Evolutionary conservation across 2,329 filamentous ascomycete species (phyloP).

Genomic region (Proliferodiscus dingleyae): DNA sequence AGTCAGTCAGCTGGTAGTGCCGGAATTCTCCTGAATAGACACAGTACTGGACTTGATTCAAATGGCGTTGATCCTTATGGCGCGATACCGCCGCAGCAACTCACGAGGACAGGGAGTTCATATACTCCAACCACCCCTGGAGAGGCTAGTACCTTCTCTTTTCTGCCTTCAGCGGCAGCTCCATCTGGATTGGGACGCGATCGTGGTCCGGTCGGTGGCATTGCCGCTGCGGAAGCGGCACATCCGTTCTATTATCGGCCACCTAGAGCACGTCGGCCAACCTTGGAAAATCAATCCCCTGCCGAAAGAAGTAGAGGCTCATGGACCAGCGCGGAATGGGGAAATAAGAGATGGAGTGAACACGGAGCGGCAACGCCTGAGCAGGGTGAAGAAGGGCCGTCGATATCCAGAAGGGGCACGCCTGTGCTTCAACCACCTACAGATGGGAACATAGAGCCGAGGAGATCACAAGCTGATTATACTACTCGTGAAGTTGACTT

Average conservation of each 20-base stretch:
- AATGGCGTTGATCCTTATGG: conserved; percentile 41
- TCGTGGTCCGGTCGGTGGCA: conserved; percentile 39
- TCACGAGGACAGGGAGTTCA: conserved; percentile 54
- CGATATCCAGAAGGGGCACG: conserved; percentile 41
- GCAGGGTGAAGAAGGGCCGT: conserved; percentile 36
- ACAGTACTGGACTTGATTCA: conserved; percentile 50
- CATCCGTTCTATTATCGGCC: conserved; percentile 83
- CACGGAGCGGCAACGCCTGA: conserved; percentile 34
- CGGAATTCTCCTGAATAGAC: conserved; percentile 53
- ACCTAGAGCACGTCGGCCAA: conserved; percentile 66
- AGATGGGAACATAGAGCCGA: conserved; percentile 24
- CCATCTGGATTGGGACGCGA: conserved; percentile 21
- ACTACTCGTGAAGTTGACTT: conserved; percentile 93
- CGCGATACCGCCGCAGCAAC: conserved; percentile 34
- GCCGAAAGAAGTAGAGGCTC: conserved; percentile 40
- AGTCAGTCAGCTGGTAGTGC: conserved; percentile 59
- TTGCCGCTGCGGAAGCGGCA: conserved; percentile 46
- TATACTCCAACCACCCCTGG: conserved; percentile 70
- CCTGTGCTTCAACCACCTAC: conserved; percentile 39
- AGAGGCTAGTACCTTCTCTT: conserved; percentile 68
- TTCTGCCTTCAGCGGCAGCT: conserved; percentile 46
- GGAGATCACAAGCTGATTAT: conserved; percentile 64
- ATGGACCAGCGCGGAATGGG: conserved; percentile 42
- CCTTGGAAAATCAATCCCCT: conserved; percentile 43
- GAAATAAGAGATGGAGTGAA: conserved; percentile 35